Conservation (phyloP, 2,329 filamentous ascomycete genomes). For the Ophiocordyceps robertsii region DNA sequence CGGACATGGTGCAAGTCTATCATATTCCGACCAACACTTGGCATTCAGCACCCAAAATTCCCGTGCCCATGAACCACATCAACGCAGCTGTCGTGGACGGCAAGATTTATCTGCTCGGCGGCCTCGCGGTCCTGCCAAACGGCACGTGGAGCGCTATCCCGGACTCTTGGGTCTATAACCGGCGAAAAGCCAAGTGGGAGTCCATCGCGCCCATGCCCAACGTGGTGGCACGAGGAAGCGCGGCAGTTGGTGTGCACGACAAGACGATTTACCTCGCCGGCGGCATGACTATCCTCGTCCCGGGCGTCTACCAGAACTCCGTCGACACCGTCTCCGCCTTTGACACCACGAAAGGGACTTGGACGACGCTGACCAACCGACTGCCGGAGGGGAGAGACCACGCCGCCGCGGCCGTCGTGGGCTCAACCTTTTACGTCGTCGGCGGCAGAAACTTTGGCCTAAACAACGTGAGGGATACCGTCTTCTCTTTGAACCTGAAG, state of each 20-base stretch:
- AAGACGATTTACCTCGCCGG: not conserved
- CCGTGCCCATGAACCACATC: not conserved
- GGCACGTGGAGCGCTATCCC: not conserved
- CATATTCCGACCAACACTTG: not conserved
- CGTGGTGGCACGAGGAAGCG: not conserved
- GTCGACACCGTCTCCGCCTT: not conserved
- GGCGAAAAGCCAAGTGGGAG: not conserved
- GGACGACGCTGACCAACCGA: not conserved
- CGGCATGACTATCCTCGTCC: not conserved
- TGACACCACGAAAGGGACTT: not conserved
- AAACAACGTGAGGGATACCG: not conserved
- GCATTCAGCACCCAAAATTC: not conserved
- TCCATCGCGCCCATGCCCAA: not conserved
- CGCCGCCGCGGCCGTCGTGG: not conserved
- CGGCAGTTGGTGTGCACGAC: not conserved
- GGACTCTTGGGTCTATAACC: not conserved
- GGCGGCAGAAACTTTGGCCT: not conserved
- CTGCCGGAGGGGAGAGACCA: not conserved
- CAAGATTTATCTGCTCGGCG: not conserved
- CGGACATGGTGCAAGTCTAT: not conserved
- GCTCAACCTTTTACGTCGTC: not conserved
- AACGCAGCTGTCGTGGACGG: not conserved
- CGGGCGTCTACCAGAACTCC: not conserved
- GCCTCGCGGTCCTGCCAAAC: not conserved
- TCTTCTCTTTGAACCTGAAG: not conserved